Conservation (phyloP, 768 basidiomycete genomes). For the Leccinellum luteum region DNA sequence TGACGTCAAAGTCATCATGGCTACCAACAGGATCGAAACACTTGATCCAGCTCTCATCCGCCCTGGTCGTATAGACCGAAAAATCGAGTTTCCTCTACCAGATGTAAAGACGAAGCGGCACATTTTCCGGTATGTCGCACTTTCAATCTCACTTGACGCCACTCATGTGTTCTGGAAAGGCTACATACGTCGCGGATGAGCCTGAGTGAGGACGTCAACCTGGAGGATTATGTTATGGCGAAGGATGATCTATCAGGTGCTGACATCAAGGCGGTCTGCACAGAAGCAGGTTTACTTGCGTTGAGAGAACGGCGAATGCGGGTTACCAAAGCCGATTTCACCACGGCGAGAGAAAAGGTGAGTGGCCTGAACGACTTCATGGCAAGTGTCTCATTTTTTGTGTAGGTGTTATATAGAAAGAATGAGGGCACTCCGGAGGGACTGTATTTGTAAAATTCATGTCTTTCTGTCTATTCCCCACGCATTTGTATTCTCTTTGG, state of each 20-base stretch:
- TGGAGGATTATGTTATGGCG: constrained; percentile 93
- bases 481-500: not conserved
- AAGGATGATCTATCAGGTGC: constrained; percentile 97
- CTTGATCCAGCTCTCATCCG: constrained; percentile 98
- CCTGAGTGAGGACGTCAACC: constrained; percentile 79
- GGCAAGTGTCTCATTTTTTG: constrained; percentile 10
- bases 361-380: constrained; percentile 10
- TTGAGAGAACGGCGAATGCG: constrained; percentile 93
- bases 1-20: constrained; percentile 99
- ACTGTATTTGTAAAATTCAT: constrained; percentile 60
- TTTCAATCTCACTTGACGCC: not conserved
- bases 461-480: constrained; percentile 3
- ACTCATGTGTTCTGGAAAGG: constrained; percentile 35
- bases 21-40: constrained; percentile 96
- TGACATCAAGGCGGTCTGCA: constrained; percentile 98
- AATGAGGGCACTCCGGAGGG: constrained; percentile 95
- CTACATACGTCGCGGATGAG: constrained; percentile 96
- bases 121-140: constrained; percentile 76
- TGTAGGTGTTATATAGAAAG: constrained; percentile 87
- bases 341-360: constrained; percentile 91
- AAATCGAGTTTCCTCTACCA: constrained; percentile 97
- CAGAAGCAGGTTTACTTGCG: constrained; percentile 95
- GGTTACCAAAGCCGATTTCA: constrained; percentile 89
- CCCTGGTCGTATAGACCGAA: constrained; percentile 97
- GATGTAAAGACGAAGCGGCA: constrained; percentile 99